phyloP scores from a whole-genome alignment of 2,329 filamentous ascomycete genomes.

The Alternaria consortialis region DNA sequence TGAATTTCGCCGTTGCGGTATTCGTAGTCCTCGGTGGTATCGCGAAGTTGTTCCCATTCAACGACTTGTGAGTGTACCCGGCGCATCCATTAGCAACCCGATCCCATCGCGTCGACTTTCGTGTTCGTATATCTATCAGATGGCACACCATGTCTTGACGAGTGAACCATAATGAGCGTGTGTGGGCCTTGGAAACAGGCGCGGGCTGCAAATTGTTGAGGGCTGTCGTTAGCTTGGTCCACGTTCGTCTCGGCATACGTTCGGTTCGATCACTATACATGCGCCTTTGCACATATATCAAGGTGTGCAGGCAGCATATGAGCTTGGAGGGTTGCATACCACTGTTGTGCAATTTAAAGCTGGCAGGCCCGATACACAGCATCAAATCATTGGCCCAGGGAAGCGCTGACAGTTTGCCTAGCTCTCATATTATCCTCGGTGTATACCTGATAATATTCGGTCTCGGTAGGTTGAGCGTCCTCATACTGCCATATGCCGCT shows the following conservation, averaged over 20 bases:
- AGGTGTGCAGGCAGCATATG: background rate
- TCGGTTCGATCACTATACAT: background rate
- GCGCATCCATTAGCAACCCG: background rate
- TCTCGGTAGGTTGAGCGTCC: conserved; percentile 66
- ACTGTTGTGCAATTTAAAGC: background rate
- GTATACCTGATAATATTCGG: conserved; percentile 92
- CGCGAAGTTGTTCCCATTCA: conserved; percentile 70
- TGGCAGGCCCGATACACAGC: background rate
- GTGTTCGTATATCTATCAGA: background rate
- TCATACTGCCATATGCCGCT: conserved; percentile 11
- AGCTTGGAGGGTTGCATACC: background rate
- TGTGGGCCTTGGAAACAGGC: background rate
- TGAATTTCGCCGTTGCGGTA: conserved; percentile 88
- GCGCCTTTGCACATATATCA: background rate
- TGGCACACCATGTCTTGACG: background rate
- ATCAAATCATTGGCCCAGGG: background rate
- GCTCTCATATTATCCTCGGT: conserved; percentile 79
- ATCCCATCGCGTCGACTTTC: conserved; percentile 1
- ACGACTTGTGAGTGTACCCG: conserved; percentile 54
- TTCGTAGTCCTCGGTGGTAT: conserved; percentile 89
- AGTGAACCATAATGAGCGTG: background rate
- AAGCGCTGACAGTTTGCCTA: conserved; percentile 49
- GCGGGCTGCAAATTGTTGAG: background rate
- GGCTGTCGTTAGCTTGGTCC: background rate
- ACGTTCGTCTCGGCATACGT: background rate